Base-by-base conservation (phyloP, 2,329 filamentous ascomycete species). In the Apiospora malaysiana region DNA sequence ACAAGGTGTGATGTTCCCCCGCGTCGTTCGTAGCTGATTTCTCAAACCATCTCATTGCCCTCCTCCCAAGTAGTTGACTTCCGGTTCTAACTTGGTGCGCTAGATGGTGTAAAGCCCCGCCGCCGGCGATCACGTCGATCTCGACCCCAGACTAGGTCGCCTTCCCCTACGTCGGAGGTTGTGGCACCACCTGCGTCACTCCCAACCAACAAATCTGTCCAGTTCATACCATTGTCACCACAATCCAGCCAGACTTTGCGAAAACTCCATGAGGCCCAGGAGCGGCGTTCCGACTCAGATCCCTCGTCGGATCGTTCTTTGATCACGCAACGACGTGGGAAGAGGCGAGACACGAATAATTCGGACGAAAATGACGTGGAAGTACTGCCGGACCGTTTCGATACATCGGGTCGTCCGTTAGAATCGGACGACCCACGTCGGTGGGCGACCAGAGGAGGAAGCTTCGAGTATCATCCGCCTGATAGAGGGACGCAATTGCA, bases 1-100 rank as follows among this genome's bases (percentile, higher is more conserved):
- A 76, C 74, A 79, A 77, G 78, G 79, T 80, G 79, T 77, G 79
- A 76, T 76, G 76, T 75, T 75, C 75, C 72, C 66, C 68, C 51
- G 59, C 23, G 51, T 63, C 63, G 66, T 32, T 56, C 8, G 16
- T 37, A 69, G 25, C 63, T 70, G 40, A 23, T 2, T 70, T 8
- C 21, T 56, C 23, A 43, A 27, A 51, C 27, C 27, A 68, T 47
- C 42, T 49, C 67, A 68, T 23, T 56, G 27, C 65, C n/a, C 23
- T 32, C 32, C 65, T 67, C 21, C 18, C 16, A 12, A 7, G 7
- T 40, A 32, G 32, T 21, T 23, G 23, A 27, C 18, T 68, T 42
- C 21, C 25, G 45, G 25, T 27, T 27, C 65, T 67, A 67, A 67
- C n/a, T 21, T 21, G 9, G 40, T 46, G 32, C 46, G 18, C 51